A percentile compares a stretch with the other conserved stretches of the same genome.
Conservation (phyloP, 495 filamentous ascomycete species). For the Penicillium turbatum region DNA sequence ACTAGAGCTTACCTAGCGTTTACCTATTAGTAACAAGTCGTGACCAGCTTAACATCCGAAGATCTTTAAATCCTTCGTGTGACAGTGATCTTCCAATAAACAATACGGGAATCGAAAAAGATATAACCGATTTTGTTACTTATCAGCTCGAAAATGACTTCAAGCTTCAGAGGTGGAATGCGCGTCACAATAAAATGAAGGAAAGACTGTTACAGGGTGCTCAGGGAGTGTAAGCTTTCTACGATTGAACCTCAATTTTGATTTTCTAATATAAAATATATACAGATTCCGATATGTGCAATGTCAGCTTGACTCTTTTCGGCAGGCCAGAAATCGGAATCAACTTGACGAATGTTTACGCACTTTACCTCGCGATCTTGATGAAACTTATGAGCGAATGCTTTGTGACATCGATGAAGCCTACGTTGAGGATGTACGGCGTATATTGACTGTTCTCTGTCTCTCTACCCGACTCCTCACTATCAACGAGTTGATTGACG, state of each 20-base stretch:
- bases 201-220: slow-evolving; percentile 19
- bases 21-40: slow-evolving; percentile 40
- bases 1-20: slow-evolving; percentile 21
- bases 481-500: slow-evolving; percentile 28
- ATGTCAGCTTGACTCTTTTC: slow-evolving; percentile 33
- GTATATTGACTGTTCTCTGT: slow-evolving; percentile 31
- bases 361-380: slow-evolving; percentile 31
- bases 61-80: slow-evolving; percentile 18
- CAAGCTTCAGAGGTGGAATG: slow-evolving; percentile 27
- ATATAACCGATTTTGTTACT: slow-evolving; percentile 31
- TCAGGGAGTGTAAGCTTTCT: slow-evolving; percentile 34
- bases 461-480: slow-evolving; percentile 27
- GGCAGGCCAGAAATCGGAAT: slow-evolving; percentile 17
- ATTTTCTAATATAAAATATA: slow-evolving; percentile 10
- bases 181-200: slow-evolving; percentile 26
- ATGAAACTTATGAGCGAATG: slow-evolving; percentile 36
- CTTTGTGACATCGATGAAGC: slow-evolving; percentile 23
- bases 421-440: slow-evolving; percentile 22
- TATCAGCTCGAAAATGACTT: slow-evolving; percentile 22
- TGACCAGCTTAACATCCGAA: slow-evolving; percentile 31
- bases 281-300: slow-evolving; percentile 39
- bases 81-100: slow-evolving; percentile 19
- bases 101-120: slow-evolving; percentile 24
- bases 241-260: neutral
- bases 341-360: slow-evolving; percentile 26